Evolutionary conservation across 306 rosid species (phyloP).

Genomic region (Vachellia collinsii): DNA sequence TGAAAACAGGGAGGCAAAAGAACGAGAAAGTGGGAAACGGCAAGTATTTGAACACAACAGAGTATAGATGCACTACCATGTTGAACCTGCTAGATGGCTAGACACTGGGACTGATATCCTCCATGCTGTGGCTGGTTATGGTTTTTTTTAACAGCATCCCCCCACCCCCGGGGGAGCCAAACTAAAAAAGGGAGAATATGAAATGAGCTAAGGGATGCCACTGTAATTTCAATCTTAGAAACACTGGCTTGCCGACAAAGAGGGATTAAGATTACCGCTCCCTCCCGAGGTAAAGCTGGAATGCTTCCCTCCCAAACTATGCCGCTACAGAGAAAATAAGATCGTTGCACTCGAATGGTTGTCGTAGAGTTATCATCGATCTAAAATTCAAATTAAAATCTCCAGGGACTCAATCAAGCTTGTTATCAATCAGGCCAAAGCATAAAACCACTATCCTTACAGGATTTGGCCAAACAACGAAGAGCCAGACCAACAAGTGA

Average conservation of each 20-base stretch:
- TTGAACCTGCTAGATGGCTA: background rate
- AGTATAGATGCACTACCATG: background rate
- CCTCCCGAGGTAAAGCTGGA: background rate
- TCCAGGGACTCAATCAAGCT: background rate
- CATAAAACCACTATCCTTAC: background rate
- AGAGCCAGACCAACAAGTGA: background rate
- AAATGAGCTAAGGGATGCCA: background rate
- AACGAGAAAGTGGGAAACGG: background rate
- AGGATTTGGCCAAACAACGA: background rate
- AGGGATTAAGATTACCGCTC: conserved; percentile 4
- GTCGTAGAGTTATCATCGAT: background rate
- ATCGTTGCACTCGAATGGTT: background rate
- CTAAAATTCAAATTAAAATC: background rate
- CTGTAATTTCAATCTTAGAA: background rate
- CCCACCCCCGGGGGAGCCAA: background rate
- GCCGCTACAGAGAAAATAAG: background rate
- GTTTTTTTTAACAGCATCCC: background rate
- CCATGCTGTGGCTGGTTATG: background rate
- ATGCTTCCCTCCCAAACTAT: background rate
- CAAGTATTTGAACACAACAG: background rate
- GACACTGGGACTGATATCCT: background rate
- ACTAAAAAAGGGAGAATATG: background rate
- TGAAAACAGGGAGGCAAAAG: background rate
- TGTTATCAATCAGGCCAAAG: background rate
- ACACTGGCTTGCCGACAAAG: background rate